A percentile compares a stretch with the other conserved stretches of the same genome.
Evolutionary conservation across 202 grass and related monocot species (phyloP).

Genomic region (Brachypodium distachyon): DNA sequence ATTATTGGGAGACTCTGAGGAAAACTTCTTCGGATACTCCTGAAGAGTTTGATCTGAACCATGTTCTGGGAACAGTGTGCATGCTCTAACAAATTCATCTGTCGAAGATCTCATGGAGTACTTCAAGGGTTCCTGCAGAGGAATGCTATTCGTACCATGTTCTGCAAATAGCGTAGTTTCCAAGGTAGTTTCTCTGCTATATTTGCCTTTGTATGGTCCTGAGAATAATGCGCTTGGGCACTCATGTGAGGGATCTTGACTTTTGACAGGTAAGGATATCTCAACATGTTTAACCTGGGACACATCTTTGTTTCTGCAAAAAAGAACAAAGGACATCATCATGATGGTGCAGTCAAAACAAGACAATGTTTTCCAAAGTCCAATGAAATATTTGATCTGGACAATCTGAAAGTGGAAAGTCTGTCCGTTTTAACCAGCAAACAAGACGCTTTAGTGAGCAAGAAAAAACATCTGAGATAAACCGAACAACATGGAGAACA

Average conservation of each 20-base stretch:
- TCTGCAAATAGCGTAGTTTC: constrained; percentile 3
- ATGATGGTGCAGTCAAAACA: background rate
- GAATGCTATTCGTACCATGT: background rate
- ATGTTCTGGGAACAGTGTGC: constrained; percentile 5
- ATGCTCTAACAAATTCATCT: constrained; percentile 35
- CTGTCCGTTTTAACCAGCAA: background rate
- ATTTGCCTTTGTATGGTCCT: background rate
- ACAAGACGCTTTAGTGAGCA: background rate
- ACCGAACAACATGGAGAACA: background rate
- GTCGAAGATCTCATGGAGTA: background rate
- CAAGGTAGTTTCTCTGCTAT: background rate
- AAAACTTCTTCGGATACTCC: constrained; percentile 24
- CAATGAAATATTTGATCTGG: background rate
- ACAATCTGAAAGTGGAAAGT: background rate
- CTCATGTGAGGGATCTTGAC: constrained; percentile 1
- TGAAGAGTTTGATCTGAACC: constrained; percentile 8
- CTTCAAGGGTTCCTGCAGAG: background rate
- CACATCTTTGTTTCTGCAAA: constrained; percentile 31
- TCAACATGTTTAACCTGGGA: constrained; percentile 19
- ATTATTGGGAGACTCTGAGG: constrained; percentile 28
- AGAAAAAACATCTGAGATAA: background rate
- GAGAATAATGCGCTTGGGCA: background rate
- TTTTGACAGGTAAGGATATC: constrained; percentile 12
- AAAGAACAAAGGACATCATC: background rate
- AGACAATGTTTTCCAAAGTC: background rate